Conservation (phyloP, 257 asterid species). For the Solanum microdontum region DNA sequence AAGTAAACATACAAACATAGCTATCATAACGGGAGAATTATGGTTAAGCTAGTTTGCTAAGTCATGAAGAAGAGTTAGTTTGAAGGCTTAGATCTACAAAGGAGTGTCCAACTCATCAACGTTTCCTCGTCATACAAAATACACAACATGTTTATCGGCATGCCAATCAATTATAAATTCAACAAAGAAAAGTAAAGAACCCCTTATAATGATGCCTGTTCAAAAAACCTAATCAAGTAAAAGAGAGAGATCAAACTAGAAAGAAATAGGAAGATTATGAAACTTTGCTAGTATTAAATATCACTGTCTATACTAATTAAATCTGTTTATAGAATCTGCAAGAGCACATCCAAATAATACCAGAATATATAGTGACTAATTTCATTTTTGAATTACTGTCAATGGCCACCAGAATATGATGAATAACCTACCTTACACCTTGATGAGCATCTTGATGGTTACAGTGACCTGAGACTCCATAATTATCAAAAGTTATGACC, state of each 20-base stretch:
- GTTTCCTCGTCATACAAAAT: not conserved
- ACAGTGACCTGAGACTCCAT: conserved; percentile 92
- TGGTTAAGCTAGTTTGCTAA: not conserved
- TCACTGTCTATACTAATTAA: not conserved
- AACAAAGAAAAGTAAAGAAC: not conserved
- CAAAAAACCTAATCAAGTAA: not conserved
- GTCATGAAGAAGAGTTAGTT: not conserved
- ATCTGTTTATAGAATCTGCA: not conserved
- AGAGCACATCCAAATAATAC: not conserved
- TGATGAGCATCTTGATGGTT: conserved; percentile 47
- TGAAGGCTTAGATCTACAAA: not conserved
- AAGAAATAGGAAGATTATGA: not conserved
- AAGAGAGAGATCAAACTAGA: not conserved
- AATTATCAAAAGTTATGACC: conserved; percentile 72
- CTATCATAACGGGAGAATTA: not conserved
- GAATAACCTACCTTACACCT: conserved; percentile 61
- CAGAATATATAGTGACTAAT: not conserved
- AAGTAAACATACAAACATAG: not conserved
- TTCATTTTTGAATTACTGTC: not conserved
- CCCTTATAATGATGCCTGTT: not conserved
- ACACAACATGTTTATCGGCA: not conserved
- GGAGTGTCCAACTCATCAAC: not conserved
- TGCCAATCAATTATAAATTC: not conserved
- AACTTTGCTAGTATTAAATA: not conserved
- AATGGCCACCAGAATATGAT: not conserved